Base-by-base conservation (phyloP, 176 grass and related monocot genomes). In the Eragrostis curvula region DNA sequence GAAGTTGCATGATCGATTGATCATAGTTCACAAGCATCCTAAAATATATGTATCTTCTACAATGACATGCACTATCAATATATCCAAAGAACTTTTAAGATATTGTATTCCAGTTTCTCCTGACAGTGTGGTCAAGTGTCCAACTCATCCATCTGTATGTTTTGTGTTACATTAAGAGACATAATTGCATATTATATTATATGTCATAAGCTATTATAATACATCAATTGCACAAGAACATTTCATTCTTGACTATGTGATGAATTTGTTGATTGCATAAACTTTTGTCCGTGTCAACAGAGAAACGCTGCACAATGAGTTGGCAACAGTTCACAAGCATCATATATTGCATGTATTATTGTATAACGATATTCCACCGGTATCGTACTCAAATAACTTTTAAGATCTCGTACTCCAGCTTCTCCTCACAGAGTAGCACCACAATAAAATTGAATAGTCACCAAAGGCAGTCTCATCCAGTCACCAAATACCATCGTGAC, bases 1-100 rank as follows among this genome's bases (percentile, higher is more conserved):
- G 30, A 87, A 49, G 61, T 49, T 50, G 17, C 1, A 25, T 67
- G 12, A 21, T 45, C 21, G 11, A 25, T 59, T 59, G n/a, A 59
- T 24, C 17, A 40, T 20, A 73, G 25, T 21, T 70, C 55, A 81
- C 15, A 48, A 79, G 23, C n/a, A 84, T 40, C 48, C 67, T 45
- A 84, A 65, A 83, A 59, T 32, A 20, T 29, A 49, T 46, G 23
- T 20, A 81, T 55, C 15, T 58, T 70, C 43, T 29, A 27, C 25
- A 71, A 65, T 10, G 25, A 61, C 59, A 12, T 5, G 8, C 40
- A 66, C 14, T 53, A 23, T 21, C 8, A 77, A 12, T 0, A 24
- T 62, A 70, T 76, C 63, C 30, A 63, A 74, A 79, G 17, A 41
- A 43, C 47, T 30, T 88, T 73, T 44, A n/a, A 59, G 41, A 42